phyloP scores from a whole-genome alignment of 2,329 filamentous ascomycete species.

The Stagonosporopsis tanaceti region DNA sequence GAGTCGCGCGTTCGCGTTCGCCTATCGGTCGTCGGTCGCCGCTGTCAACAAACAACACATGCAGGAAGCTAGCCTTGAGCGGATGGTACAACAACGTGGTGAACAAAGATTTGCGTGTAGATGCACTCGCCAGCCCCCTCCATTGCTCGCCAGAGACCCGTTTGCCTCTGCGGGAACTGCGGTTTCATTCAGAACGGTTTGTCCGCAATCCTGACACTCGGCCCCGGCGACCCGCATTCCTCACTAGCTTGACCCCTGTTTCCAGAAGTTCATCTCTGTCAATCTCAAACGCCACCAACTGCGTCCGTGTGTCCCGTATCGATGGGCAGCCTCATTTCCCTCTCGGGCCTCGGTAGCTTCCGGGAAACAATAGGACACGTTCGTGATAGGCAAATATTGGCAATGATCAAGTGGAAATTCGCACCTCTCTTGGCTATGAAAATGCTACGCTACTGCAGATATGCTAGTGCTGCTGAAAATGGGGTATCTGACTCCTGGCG shows the following conservation, averaged over 20 bases:
- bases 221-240: slow-evolving; percentile 23
- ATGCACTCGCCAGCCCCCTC: slow-evolving; percentile 13
- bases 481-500: slow-evolving; percentile 35
- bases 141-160: slow-evolving; percentile 3
- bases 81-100: slow-evolving; percentile 16
- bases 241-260: slow-evolving; percentile 24
- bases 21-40: slow-evolving; percentile 3
- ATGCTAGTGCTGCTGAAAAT: slow-evolving; percentile 26
- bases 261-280: slow-evolving; percentile 18
- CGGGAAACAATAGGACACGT: slow-evolving; percentile 1
- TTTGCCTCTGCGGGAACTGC: slow-evolving; percentile 12
- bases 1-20: slow-evolving; percentile 18
- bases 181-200: slow-evolving; percentile 19
- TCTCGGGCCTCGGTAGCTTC: slow-evolving; percentile 6
- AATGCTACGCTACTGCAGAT: slow-evolving; percentile 26
- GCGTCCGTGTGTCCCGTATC: slow-evolving; percentile 18
- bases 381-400: not conserved
- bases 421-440: slow-evolving; percentile 22
- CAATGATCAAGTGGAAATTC: not conserved
- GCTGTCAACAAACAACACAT: slow-evolving; percentile 23
- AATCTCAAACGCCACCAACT: slow-evolving; percentile 22
- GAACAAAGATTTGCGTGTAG: slow-evolving; percentile 5
- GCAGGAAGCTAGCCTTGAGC: slow-evolving; percentile 17
- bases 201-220: slow-evolving; percentile 16
- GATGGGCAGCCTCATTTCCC: slow-evolving; percentile 8